These are phyloP conservation scores for Eutrema yunnanense DNA, from an alignment of 345 rosid species.

Conservation along the genomic window DNA sequence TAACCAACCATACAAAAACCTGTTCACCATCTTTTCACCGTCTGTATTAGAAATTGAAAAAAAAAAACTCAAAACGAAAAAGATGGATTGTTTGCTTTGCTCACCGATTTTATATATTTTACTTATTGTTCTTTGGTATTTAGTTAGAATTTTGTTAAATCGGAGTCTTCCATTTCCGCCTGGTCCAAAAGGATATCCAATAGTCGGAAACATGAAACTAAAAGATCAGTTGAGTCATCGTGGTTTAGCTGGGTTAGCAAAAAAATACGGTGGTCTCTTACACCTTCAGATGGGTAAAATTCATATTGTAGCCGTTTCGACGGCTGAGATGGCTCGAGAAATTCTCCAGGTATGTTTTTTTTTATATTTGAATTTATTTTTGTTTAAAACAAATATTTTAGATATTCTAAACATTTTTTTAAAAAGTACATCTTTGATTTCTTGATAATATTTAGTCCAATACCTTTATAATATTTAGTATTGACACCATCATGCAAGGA, in stretches of 20 bases:
- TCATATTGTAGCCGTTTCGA: conserved; percentile 43
- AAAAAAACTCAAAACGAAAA: background rate
- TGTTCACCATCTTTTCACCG: background rate
- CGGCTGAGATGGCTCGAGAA: conserved; percentile 64
- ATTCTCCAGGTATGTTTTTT: conserved; percentile 42
- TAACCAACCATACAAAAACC: no score
- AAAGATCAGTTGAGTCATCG: conserved; percentile 69
- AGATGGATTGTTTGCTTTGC: conserved; percentile 26
- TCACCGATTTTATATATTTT: conserved; percentile 10
- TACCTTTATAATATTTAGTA: no score
- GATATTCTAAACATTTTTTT: background rate
- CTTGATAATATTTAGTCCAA: background rate
- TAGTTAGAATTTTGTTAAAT: background rate
- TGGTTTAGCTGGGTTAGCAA: conserved; percentile 55
- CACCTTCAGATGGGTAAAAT: conserved; percentile 30
- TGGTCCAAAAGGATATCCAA: conserved; percentile 72
- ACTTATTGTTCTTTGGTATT: background rate
- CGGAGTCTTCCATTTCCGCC: conserved; percentile 50
- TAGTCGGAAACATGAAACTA: conserved; percentile 65
- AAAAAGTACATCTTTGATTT: background rate
- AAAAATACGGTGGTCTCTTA: conserved; percentile 52
- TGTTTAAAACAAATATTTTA: background rate
- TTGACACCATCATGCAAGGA: no score
- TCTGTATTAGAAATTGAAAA: background rate
- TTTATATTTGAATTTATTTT: background rate